These are phyloP conservation scores for Furcasterigmium sp. DNA, from an alignment of 2,329 filamentous ascomycete genomes.

Conservation along the genomic window DNA sequence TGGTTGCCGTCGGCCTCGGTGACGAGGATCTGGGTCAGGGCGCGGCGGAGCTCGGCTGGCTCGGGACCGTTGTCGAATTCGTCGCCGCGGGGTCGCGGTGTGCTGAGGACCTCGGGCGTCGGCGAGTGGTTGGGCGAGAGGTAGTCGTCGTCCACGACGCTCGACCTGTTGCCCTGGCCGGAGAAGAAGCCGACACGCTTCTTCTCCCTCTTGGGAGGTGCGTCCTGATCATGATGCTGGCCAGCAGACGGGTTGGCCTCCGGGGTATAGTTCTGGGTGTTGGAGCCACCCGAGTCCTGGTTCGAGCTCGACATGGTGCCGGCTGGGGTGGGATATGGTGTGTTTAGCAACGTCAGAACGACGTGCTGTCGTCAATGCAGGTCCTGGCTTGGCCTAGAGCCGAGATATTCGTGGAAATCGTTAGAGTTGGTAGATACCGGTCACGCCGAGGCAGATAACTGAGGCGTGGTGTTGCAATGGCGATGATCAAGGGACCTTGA, in stretches of 20 bases:
- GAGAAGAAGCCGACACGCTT: constrained; percentile 30
- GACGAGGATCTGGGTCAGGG: constrained; percentile 31
- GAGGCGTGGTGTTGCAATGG: background rate
- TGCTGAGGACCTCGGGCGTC: constrained; percentile 7
- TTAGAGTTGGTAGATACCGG: too few relatives aligned
- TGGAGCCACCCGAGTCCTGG: background rate
- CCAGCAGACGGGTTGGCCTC: background rate
- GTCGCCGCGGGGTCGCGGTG: constrained; percentile 12
- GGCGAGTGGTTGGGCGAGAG: constrained; percentile 8
- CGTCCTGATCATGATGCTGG: constrained; percentile 6
- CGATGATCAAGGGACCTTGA: background rate
- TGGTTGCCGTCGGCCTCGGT: constrained; percentile 17
- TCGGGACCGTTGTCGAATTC: constrained; percentile 27
- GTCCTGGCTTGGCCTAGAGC: too few relatives aligned
- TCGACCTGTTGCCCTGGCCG: constrained; percentile 19
- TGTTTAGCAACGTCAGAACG: background rate
- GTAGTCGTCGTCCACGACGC: constrained; percentile 15
- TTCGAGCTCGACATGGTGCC: background rate
- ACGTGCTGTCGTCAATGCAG: too few relatives aligned
- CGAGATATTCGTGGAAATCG: too few relatives aligned
- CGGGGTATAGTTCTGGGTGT: background rate
- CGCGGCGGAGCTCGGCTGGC: constrained; percentile 29
- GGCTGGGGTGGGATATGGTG: background rate
- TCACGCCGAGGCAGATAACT: background rate
- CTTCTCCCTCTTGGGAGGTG: constrained; percentile 29